phyloP scores from a whole-genome alignment of 768 basidiomycete species.

The Heimioporus sp. region DNA sequence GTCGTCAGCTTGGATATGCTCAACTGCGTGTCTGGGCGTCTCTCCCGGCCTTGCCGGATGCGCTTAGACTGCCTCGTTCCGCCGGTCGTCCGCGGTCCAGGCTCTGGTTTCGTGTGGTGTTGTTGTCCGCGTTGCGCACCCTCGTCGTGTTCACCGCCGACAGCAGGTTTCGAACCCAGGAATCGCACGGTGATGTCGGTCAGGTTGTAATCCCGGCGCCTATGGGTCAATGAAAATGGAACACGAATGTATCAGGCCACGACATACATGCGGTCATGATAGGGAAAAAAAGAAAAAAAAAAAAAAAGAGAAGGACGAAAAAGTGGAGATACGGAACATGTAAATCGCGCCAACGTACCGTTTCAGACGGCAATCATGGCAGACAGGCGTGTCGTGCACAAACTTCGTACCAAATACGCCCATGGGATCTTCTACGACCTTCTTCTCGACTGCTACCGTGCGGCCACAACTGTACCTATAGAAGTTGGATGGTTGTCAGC shows the following conservation, averaged over 20 bases:
- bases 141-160: slow-evolving; percentile 27
- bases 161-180: slow-evolving; percentile 32
- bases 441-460: slow-evolving; percentile 47
- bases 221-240: slow-evolving; percentile 16
- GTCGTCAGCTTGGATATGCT: slow-evolving; percentile 63
- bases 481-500: slow-evolving; percentile 18
- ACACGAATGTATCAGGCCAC: slow-evolving; percentile 13
- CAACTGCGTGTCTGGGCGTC: slow-evolving; percentile 49
- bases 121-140: slow-evolving; percentile 25
- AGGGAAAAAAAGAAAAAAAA: too few relatives aligned
- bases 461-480: slow-evolving; percentile 58
- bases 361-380: slow-evolving; percentile 57
- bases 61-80: slow-evolving; percentile 69
- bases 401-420: slow-evolving; percentile 37
- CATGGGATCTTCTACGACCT: slow-evolving; percentile 20
- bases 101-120: slow-evolving; percentile 28
- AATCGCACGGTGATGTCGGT: slow-evolving; percentile 63
- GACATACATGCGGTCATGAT: neutral
- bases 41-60: slow-evolving; percentile 54
- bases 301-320: neutral
- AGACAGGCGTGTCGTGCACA: slow-evolving; percentile 51
- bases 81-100: slow-evolving; percentile 36
- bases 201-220: slow-evolving; percentile 48
- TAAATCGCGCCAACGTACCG: slow-evolving; percentile 39
- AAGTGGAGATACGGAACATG: neutral